Evolutionary conservation across 768 basidiomycete genomes (phyloP).

Genomic region (Lyophyllum atratum): DNA sequence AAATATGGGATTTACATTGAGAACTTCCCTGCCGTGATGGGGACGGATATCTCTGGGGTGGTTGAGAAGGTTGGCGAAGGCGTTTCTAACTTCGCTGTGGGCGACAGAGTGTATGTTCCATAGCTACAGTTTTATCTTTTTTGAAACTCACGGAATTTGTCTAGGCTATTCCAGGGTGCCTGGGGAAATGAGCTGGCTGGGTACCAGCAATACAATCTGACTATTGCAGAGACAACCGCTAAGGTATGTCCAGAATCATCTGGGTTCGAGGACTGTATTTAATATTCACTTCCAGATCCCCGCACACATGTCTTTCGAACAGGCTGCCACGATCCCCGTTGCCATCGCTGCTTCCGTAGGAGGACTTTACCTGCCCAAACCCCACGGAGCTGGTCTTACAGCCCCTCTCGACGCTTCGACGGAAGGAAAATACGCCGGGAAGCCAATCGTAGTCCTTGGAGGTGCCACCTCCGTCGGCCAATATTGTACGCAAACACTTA

Average conservation of each 20-base stretch:
- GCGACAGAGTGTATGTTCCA: slow-evolving; percentile 51
- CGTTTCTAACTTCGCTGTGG: slow-evolving; percentile 48
- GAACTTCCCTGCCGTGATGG: slow-evolving; percentile 45
- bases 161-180: slow-evolving; percentile 12
- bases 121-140: neutral
- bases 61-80: slow-evolving; percentile 52
- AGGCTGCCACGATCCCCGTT: slow-evolving; percentile 36
- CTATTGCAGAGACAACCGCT: slow-evolving; percentile 19
- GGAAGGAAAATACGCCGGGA: slow-evolving; percentile 28
- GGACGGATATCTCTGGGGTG: slow-evolving; percentile 51
- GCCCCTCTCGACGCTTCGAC: slow-evolving; percentile 35
- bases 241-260: slow-evolving; percentile 23
- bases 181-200: slow-evolving; percentile 11
- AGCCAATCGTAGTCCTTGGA: slow-evolving; percentile 36
- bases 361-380: slow-evolving; percentile 31
- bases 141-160: neutral
- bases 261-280: no score
- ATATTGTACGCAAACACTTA: slow-evolving; percentile 23
- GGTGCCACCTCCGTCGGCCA: slow-evolving; percentile 39
- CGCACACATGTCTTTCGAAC: slow-evolving; percentile 31
- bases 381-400: slow-evolving; percentile 27
- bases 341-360: slow-evolving; percentile 28
- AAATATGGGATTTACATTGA: slow-evolving; percentile 37
- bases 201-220: slow-evolving; percentile 29
- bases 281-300: slow-evolving; percentile 27